phyloP scores from a whole-genome alignment of 2,329 filamentous ascomycete species.

The Akanthomyces muscarius region DNA sequence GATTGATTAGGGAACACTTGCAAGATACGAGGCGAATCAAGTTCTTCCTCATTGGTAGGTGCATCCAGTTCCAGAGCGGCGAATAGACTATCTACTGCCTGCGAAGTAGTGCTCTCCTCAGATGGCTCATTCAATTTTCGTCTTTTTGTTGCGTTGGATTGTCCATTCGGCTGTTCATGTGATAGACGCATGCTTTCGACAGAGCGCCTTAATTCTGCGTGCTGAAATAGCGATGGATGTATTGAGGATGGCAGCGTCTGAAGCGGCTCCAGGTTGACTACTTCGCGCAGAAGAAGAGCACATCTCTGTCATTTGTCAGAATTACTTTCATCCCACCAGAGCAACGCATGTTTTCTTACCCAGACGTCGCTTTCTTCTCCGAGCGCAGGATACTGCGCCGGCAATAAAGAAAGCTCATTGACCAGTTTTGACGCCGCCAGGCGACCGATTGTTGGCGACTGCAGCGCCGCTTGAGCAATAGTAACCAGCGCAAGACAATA shows the following conservation, averaged over 20 bases:
- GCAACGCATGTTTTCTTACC: conserved; percentile 29
- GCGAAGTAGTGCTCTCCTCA: background rate
- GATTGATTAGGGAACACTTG: background rate
- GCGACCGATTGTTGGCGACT: conserved; percentile 33
- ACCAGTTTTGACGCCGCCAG: conserved; percentile 42
- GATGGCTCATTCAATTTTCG: background rate
- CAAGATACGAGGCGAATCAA: conserved; percentile 5
- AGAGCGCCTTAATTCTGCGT: conserved; percentile 26
- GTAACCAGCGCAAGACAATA: conserved; percentile 37
- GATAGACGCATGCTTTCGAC: conserved; percentile 28
- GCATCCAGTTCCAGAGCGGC: conserved; percentile 2
- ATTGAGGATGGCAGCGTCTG: conserved; percentile 3
- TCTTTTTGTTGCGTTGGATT: background rate
- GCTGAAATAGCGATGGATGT: conserved; percentile 20
- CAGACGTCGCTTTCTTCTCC: conserved; percentile 38
- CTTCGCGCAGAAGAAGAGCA: conserved; percentile 9
- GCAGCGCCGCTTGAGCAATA: conserved; percentile 35
- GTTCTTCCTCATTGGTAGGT: background rate
- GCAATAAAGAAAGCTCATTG: conserved; percentile 37
- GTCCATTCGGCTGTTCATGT: conserved; percentile 19
- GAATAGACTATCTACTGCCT: background rate
- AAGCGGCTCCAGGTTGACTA: background rate
- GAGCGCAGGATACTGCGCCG: conserved; percentile 29
- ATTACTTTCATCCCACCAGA: background rate
- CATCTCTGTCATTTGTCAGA: conserved; percentile 13